These are phyloP conservation scores for Microbotryomycetes sp. DNA, from an alignment of 1,284 basidiomycete species.

Conservation along the genomic window DNA sequence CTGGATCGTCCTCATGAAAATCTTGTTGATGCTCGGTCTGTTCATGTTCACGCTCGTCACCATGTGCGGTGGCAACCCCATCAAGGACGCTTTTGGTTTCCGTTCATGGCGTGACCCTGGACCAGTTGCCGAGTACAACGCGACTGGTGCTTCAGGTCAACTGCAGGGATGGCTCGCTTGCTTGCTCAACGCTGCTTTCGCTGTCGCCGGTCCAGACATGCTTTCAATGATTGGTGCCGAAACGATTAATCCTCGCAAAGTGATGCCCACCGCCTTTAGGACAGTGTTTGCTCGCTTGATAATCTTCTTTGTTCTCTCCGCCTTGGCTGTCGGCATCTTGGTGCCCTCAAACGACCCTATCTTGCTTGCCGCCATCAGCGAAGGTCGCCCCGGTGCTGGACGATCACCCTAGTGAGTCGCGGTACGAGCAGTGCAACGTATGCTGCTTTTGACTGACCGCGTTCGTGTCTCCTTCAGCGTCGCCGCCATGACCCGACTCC, in stretches of 20 bases:
- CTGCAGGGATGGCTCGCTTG: constrained; percentile 38
- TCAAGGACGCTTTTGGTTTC: constrained; percentile 27
- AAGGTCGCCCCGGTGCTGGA: neutral
- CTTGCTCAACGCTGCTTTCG: constrained; percentile 38
- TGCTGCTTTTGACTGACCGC: too few species aligned
- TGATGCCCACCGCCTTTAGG: constrained; percentile 40
- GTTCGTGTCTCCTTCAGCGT: too few species aligned
- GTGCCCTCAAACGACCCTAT: constrained; percentile 29
- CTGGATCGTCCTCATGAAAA: constrained; percentile 39
- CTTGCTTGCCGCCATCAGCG: constrained; percentile 1
- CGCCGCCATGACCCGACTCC: constrained; percentile 26
- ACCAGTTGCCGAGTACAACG: constrained; percentile 22
- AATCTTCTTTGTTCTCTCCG: constrained; percentile 38
- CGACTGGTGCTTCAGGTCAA: constrained; percentile 19
- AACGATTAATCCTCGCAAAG: constrained; percentile 37
- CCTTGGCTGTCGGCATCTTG: constrained; percentile 37
- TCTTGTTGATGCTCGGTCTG: constrained; percentile 38
- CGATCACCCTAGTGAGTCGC: neutral
- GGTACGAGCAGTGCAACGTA: too few species aligned
- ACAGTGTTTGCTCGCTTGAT: constrained; percentile 37
- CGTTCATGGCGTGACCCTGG: constrained; percentile 40
- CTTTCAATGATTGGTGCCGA: constrained; percentile 33
- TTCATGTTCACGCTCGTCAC: constrained; percentile 40
- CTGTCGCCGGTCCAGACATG: constrained; percentile 37
- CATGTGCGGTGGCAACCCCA: constrained; percentile 38